phyloP scores from a whole-genome alignment of 208 protist genomes.

The Trypanosoma scelopori region DNA sequence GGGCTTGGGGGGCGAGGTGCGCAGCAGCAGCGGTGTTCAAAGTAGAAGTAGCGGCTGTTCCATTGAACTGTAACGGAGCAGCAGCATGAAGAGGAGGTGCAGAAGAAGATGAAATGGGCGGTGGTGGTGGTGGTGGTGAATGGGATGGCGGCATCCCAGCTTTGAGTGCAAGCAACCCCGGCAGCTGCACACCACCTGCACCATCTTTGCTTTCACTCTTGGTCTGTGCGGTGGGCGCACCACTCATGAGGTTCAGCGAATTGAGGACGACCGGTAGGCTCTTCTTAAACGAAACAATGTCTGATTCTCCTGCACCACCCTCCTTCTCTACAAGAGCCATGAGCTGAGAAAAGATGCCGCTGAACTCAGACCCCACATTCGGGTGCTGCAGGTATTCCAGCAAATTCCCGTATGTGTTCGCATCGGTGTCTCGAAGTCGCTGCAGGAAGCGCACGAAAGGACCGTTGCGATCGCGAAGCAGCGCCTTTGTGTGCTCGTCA shows the following conservation, averaged over 20 bases:
- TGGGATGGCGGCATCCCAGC: too few species aligned
- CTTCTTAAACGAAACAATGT: conserved; percentile 56
- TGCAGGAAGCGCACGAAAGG: conserved; percentile 77
- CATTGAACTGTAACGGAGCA: too few species aligned
- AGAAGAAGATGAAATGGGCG: too few species aligned
- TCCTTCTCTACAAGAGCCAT: conserved; percentile 52
- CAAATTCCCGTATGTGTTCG: conserved; percentile 60
- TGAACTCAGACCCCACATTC: conserved; percentile 19
- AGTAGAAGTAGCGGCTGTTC: too few species aligned
- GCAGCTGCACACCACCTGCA: background rate
- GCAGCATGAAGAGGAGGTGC: too few species aligned
- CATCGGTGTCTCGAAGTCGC: conserved; percentile 46
- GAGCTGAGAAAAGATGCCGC: conserved; percentile 47
- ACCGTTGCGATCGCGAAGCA: conserved; percentile 59
- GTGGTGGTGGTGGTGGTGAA: too few species aligned
- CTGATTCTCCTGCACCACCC: conserved; percentile 32
- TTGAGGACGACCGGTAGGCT: conserved; percentile 48
- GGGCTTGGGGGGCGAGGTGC: too few species aligned
- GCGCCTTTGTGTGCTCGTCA: conserved; percentile 49
- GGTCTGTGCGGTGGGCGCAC: background rate
- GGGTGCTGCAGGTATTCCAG: conserved; percentile 67
- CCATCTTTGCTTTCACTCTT: background rate
- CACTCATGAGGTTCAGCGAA: conserved; percentile 5
- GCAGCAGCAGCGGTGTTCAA: too few species aligned
- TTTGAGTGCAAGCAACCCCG: background rate